Evolutionary conservation across 805 yeast genomes (phyloP).

Genomic region (Metschnikowia similis): DNA sequence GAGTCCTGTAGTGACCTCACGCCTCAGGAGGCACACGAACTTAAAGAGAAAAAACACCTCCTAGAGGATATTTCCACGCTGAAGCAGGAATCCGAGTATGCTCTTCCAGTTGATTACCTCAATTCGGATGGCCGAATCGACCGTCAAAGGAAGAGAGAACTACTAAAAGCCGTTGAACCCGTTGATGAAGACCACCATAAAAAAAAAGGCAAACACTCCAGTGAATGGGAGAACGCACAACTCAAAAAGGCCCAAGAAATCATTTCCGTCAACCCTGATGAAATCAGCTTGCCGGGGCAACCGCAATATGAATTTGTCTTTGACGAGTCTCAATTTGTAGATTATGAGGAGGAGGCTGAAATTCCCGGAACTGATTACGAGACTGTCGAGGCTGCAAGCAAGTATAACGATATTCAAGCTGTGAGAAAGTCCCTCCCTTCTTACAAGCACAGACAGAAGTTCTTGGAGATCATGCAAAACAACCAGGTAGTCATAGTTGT

Average conservation of each 20-base stretch:
- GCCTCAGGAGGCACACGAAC: constrained; percentile 12
- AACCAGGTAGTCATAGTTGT: constrained; percentile 72
- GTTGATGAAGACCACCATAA: constrained; percentile 17
- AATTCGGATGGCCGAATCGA: constrained; percentile 52
- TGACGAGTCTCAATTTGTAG: constrained; percentile 59
- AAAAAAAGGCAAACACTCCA: constrained; percentile 20
- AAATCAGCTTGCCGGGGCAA: constrained; percentile 37
- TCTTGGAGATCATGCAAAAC: constrained; percentile 54
- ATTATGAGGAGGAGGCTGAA: constrained; percentile 45
- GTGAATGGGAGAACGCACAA: constrained; percentile 55
- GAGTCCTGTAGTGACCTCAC: constrained; percentile 5
- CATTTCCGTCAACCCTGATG: constrained; percentile 28
- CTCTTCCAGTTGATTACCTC: constrained; percentile 54
- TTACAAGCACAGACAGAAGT: constrained; percentile 53
- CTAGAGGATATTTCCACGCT: constrained; percentile 3
- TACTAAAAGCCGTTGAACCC: constrained; percentile 30
- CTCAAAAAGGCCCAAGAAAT: constrained; percentile 36
- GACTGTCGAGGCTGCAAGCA: constrained; percentile 5
- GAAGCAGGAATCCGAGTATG: background rate
- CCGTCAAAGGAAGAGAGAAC: constrained; percentile 48
- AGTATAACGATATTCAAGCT: constrained; percentile 33
- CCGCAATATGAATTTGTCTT: constrained; percentile 70
- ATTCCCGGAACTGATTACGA: constrained; percentile 24
- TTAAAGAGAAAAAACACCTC: constrained; percentile 10
- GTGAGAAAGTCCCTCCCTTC: constrained; percentile 73